Evolutionary conservation across 208 protist genomes (phyloP).

Genomic region (Angomonas ambiguus): DNA sequence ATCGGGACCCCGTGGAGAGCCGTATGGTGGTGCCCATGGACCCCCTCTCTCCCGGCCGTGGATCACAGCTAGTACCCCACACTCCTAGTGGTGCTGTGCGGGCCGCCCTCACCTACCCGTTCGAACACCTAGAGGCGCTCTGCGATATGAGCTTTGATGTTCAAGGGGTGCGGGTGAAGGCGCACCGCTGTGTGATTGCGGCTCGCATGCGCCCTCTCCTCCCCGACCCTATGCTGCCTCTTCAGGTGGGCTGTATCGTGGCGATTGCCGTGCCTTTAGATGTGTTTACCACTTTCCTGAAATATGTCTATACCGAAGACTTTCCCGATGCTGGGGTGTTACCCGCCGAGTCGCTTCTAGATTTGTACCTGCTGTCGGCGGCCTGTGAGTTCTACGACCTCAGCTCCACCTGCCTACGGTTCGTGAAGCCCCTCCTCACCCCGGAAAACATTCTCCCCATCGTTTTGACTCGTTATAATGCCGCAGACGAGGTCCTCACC

Average conservation of each 20-base stretch:
- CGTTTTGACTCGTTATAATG: constrained; percentile 81
- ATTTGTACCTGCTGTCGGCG: constrained; percentile 73
- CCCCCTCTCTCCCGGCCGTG: neutral
- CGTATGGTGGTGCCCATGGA: constrained; percentile 22
- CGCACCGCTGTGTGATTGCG: constrained; percentile 86
- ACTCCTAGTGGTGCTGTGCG: constrained; percentile 1
- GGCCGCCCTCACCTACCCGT: constrained; percentile 75
- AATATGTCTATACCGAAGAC: constrained; percentile 87
- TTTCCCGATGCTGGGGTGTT: constrained; percentile 69
- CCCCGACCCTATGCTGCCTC: constrained; percentile 66
- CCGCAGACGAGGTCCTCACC: constrained; percentile 78
- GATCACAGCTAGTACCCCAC: neutral
- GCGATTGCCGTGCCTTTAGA: constrained; percentile 66
- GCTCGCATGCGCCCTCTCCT: constrained; percentile 76
- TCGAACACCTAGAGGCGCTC: constrained; percentile 69
- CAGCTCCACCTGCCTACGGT: constrained; percentile 59
- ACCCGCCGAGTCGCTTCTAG: constrained; percentile 69
- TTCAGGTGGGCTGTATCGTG: constrained; percentile 76
- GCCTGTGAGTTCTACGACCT: constrained; percentile 85
- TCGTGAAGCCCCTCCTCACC: constrained; percentile 67
- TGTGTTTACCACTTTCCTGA: constrained; percentile 81
- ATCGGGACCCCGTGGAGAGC: constrained; percentile 17
- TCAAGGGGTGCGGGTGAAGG: constrained; percentile 72
- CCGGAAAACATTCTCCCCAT: constrained; percentile 83
- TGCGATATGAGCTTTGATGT: constrained; percentile 88